Conservation (phyloP, 768 basidiomycete genomes). For the Panaeolus papilionaceus region DNA sequence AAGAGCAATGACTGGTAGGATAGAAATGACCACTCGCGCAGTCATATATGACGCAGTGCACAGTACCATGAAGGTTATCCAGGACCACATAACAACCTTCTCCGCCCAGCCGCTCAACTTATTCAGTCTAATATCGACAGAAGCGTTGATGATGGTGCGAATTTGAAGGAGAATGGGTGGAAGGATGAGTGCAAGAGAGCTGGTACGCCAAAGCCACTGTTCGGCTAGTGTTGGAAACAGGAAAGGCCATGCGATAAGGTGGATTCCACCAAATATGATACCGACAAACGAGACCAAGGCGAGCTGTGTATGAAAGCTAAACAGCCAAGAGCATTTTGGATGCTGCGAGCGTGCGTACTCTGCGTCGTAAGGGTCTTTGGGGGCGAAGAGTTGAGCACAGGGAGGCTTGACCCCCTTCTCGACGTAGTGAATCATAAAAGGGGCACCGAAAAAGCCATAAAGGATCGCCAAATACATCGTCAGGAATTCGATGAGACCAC, state of each 20-base stretch:
- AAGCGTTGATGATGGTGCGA: not conserved
- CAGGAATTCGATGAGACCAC: not conserved
- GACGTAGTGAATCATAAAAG: not conserved
- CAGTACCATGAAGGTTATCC: not conserved
- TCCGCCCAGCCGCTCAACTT: not conserved
- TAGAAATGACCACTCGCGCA: conserved; percentile 7
- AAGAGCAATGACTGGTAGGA: conserved; percentile 13
- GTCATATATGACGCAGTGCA: conserved; percentile 12
- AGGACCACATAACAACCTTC: not conserved
- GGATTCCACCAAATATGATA: conserved; percentile 27
- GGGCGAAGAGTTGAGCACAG: not conserved
- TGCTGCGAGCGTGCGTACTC: not conserved
- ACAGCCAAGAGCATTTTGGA: not conserved
- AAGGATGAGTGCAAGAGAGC: not conserved
- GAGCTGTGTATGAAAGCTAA: not conserved
- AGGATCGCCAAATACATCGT: not conserved
- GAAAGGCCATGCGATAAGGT: conserved; percentile 24
- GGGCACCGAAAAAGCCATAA: not conserved
- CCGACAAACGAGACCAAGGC: conserved; percentile 13
- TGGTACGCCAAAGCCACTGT: conserved; percentile 18
- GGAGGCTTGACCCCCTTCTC: not conserved
- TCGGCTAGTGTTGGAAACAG: conserved; percentile 22
- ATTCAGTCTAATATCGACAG: not conserved
- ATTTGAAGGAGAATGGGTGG: conserved; percentile 6
- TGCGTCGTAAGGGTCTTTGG: not conserved